Percentiles rank a stretch among this genome's conserved stretches.
phyloP scores from a whole-genome alignment of 257 asterid species.

The Nyctanthes arbortristis region DNA sequence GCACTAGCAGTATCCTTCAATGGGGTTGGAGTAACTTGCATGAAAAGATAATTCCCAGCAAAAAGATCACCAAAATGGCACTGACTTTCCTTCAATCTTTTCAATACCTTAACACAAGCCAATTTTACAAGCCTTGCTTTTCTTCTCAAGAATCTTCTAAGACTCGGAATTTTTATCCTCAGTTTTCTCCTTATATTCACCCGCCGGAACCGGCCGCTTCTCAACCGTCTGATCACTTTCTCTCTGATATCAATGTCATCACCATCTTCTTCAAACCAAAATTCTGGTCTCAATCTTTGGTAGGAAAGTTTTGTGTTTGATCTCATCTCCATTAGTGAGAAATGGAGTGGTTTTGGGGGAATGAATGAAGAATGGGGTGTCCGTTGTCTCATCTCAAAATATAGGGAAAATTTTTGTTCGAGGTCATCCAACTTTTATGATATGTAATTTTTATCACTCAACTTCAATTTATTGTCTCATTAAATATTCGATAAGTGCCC shows the following conservation, averaged over 20 bases:
- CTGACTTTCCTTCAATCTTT: conserved; percentile 73
- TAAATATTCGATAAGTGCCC: neutral
- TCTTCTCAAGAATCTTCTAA: conserved; percentile 42
- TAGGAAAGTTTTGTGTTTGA: conserved; percentile 42
- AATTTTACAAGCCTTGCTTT: conserved; percentile 43
- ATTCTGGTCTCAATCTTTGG: conserved; percentile 46
- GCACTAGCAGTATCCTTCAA: conserved; percentile 29
- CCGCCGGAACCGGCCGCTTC: conserved; percentile 32
- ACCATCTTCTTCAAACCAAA: conserved; percentile 37
- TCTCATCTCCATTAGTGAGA: conserved; percentile 28
- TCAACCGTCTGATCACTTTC: conserved; percentile 38
- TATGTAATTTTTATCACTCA: neutral
- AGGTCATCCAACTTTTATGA: neutral
- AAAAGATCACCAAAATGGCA: conserved; percentile 79
- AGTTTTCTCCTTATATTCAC: conserved; percentile 40
- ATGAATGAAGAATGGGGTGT: conserved; percentile 15
- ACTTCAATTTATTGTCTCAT: neutral
- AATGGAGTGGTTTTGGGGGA: neutral
- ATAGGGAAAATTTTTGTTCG: neutral
- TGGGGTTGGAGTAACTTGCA: conserved; percentile 84
- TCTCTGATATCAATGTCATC: conserved; percentile 26
- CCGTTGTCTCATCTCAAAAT: conserved; percentile 6
- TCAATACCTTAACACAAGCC: conserved; percentile 53
- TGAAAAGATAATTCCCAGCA: conserved; percentile 84
- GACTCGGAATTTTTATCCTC: conserved; percentile 51